phyloP scores from a whole-genome alignment of 768 basidiomycete species.

The Pleurotus salmoneostramineus region DNA sequence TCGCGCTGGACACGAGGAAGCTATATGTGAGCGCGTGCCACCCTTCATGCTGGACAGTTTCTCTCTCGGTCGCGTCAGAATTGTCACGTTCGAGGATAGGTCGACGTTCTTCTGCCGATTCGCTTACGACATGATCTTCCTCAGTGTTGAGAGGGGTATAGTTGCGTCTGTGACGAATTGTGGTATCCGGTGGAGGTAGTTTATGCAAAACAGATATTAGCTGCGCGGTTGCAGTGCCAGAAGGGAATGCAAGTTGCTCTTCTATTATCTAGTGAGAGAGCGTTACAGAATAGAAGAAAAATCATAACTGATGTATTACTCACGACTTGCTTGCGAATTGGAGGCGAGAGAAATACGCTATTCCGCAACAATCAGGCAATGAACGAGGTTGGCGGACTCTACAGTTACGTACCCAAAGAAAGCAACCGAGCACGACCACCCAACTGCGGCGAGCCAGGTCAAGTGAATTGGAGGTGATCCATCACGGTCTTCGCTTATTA shows the following conservation, averaged over 20 bases:
- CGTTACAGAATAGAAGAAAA: background rate
- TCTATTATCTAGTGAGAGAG: slow-evolving; percentile 67
- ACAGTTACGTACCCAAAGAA: slow-evolving; percentile 72
- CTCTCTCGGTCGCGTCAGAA: slow-evolving; percentile 36
- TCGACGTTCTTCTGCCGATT: slow-evolving; percentile 10
- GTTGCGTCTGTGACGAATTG: slow-evolving; percentile 49
- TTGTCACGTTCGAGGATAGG: slow-evolving; percentile 17
- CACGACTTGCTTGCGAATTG: slow-evolving; percentile 92
- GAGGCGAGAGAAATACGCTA: slow-evolving; percentile 94
- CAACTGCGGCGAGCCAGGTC: slow-evolving; percentile 67
- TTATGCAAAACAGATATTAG: slow-evolving; percentile 87
- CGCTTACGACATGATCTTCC: slow-evolving; percentile 21
- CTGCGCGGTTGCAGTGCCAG: slow-evolving; percentile 94
- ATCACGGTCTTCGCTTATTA: slow-evolving; percentile 73
- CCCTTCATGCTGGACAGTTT: slow-evolving; percentile 58
- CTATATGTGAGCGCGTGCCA: slow-evolving; percentile 79
- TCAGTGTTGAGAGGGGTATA: slow-evolving; percentile 44
- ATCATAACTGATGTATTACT: slow-evolving; percentile 18
- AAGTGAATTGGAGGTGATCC: slow-evolving; percentile 73
- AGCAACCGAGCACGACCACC: slow-evolving; percentile 88
- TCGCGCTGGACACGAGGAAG: slow-evolving; percentile 65
- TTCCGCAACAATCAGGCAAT: background rate
- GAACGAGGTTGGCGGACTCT: background rate
- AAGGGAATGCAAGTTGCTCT: slow-evolving; percentile 91
- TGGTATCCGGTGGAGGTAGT: slow-evolving; percentile 61